A percentile compares a stretch with the other conserved stretches of the same genome.
Conservation (phyloP, 2,329 filamentous ascomycete species). For the Penicillium italicum region DNA sequence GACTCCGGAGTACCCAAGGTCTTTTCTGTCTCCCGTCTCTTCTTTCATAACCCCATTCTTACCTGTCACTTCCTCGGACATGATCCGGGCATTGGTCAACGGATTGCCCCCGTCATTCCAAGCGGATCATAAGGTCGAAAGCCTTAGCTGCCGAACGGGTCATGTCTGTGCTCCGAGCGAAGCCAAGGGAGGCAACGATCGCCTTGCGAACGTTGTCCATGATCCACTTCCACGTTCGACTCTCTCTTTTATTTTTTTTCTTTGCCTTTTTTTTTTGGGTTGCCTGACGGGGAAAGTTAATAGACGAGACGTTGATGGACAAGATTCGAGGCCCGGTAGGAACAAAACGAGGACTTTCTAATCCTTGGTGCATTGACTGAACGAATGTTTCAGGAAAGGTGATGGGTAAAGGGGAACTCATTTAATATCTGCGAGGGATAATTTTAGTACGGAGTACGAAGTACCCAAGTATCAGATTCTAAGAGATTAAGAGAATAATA, state of each 20-base stretch:
- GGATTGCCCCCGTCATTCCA: background rate
- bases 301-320: background rate
- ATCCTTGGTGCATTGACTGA: slow-evolving; percentile 13
- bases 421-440: too few relatives aligned
- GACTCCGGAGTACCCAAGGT: background rate
- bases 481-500: too few relatives aligned
- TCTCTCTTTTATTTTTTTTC: background rate
- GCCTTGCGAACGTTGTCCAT: slow-evolving; percentile 1
- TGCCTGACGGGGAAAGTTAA: background rate
- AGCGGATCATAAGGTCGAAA: background rate
- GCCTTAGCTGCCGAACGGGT: slow-evolving; percentile 8
- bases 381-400: slow-evolving; percentile 20
- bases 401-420: background rate
- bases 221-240: background rate
- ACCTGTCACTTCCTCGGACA: background rate
- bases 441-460: too few relatives aligned
- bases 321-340: background rate
- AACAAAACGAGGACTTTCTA: slow-evolving; percentile 9
- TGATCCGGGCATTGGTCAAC: background rate
- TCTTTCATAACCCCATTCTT: background rate
- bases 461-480: too few relatives aligned
- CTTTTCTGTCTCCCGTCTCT: background rate
- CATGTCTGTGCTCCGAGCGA: background rate
- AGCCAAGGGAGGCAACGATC: slow-evolving; percentile 1
- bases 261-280: background rate